Conservation (phyloP, 2,329 filamentous ascomycete genomes). For the Fusarium coicis region DNA sequence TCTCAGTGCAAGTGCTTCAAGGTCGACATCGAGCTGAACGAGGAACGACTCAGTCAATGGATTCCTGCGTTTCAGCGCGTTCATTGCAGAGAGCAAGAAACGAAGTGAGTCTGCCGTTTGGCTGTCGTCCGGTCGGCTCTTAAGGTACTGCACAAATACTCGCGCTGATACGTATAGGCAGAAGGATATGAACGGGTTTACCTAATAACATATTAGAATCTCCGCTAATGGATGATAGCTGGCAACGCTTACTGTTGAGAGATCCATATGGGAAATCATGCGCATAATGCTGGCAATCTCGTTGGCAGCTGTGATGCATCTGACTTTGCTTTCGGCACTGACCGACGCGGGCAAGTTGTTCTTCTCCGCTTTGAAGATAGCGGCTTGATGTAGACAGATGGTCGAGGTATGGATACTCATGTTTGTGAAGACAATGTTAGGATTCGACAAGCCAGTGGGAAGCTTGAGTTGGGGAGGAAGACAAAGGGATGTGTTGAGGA, state of each 20-base stretch:
- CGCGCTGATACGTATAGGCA: slow-evolving; percentile 95
- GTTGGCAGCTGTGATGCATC: slow-evolving; percentile 92
- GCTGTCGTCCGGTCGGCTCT: slow-evolving; percentile 86
- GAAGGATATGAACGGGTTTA: slow-evolving; percentile 96
- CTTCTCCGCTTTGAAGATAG: slow-evolving; percentile 96
- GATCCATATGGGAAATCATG: slow-evolving; percentile 89
- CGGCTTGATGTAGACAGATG: slow-evolving; percentile 97
- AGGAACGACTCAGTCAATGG: slow-evolving; percentile 95
- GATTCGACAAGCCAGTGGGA: slow-evolving; percentile 77
- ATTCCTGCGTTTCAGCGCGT: slow-evolving; percentile 86
- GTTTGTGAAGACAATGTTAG: slow-evolving; percentile 92
- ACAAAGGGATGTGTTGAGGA: slow-evolving; percentile 86
- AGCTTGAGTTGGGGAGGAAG: slow-evolving; percentile 85
- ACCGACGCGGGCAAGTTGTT: slow-evolving; percentile 81
- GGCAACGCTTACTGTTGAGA: slow-evolving; percentile 74
- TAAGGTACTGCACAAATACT: slow-evolving; percentile 97
- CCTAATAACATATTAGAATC: slow-evolving; percentile 61
- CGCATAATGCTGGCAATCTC: slow-evolving; percentile 97
- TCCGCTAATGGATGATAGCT: neutral
- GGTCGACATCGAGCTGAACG: slow-evolving; percentile 90
- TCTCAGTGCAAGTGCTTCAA: slow-evolving; percentile 76
- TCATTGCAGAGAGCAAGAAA: slow-evolving; percentile 91
- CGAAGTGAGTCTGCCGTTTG: slow-evolving; percentile 84
- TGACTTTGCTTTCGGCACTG: slow-evolving; percentile 87
- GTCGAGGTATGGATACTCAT: slow-evolving; percentile 98